These are phyloP conservation scores for Tolypocladium amazonense DNA, from an alignment of 2,329 filamentous ascomycete species.

Conservation along the genomic window DNA sequence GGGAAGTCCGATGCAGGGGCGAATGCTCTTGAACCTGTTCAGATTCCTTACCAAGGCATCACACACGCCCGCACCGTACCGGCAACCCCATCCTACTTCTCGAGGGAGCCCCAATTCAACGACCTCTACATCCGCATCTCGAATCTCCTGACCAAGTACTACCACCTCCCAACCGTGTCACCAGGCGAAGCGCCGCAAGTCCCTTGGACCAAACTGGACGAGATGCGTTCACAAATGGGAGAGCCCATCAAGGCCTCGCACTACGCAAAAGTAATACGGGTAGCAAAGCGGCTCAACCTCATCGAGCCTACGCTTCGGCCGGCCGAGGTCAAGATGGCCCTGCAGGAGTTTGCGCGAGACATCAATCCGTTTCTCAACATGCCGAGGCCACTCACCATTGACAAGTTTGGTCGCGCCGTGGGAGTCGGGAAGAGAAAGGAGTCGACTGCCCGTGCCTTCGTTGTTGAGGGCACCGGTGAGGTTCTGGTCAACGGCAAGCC, in stretches of 20 bases:
- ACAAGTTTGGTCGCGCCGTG: conserved; percentile 66
- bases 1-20: conserved; percentile 6
- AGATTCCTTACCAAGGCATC: conserved; percentile 20
- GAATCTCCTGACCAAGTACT: conserved; percentile 59
- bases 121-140: conserved; percentile 71
- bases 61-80: conserved; percentile 65
- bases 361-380: conserved; percentile 60
- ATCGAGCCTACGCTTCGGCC: conserved; percentile 76
- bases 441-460: conserved; percentile 71
- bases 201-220: conserved; percentile 69
- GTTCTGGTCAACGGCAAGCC: conserved; percentile 82
- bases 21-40: conserved; percentile 11
- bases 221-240: conserved; percentile 62
- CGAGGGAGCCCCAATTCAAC: conserved; percentile 72
- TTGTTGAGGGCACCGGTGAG: conserved; percentile 90
- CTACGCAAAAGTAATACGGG: conserved; percentile 64
- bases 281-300: conserved; percentile 71
- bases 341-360: conserved; percentile 63
- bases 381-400: conserved; percentile 54
- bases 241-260: conserved; percentile 67
- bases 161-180: conserved; percentile 58
- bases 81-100: conserved; percentile 89
- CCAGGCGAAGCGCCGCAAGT: conserved; percentile 58
- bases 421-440: conserved; percentile 82
- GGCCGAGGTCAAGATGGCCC: conserved; percentile 50